phyloP scores from a whole-genome alignment of 192 early-diverging fungal genomes.

The Coemansia umbellata region DNA sequence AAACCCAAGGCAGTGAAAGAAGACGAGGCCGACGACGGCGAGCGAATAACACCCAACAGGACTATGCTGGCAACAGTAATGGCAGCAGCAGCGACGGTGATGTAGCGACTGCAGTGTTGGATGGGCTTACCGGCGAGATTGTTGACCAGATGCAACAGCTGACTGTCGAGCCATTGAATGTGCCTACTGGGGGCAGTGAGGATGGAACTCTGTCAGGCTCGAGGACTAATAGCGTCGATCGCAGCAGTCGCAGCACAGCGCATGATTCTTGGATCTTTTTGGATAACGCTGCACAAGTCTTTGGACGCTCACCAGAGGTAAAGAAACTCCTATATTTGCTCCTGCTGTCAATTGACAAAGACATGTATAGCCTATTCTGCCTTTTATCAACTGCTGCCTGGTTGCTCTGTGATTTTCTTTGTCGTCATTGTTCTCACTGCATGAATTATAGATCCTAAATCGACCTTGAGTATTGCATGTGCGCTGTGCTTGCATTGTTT shows the following conservation, averaged over 20 bases:
- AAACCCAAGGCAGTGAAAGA: not conserved
- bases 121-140: slow-evolving; percentile 11
- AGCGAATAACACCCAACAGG: not conserved
- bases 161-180: slow-evolving; percentile 6
- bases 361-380: no score
- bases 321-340: not conserved
- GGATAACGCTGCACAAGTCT: slow-evolving; percentile 39
- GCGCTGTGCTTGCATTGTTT: not conserved
- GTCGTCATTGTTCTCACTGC: no score
- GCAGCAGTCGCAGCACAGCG: slow-evolving; percentile 4
- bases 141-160: slow-evolving; percentile 42
- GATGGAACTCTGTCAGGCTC: no score
- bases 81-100: not conserved
- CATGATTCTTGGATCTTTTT: slow-evolving; percentile 38
- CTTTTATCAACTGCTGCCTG: no score
- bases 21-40: slow-evolving; percentile 1
- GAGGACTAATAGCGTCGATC: not conserved
- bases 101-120: not conserved
- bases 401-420: no score
- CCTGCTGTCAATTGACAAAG: not conserved
- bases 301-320: slow-evolving; percentile 35
- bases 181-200: not conserved
- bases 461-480: no score
- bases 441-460: no score
- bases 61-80: not conserved